Conservation (phyloP, 345 rosid genomes). For the Excoecaria cochinchinensis region DNA sequence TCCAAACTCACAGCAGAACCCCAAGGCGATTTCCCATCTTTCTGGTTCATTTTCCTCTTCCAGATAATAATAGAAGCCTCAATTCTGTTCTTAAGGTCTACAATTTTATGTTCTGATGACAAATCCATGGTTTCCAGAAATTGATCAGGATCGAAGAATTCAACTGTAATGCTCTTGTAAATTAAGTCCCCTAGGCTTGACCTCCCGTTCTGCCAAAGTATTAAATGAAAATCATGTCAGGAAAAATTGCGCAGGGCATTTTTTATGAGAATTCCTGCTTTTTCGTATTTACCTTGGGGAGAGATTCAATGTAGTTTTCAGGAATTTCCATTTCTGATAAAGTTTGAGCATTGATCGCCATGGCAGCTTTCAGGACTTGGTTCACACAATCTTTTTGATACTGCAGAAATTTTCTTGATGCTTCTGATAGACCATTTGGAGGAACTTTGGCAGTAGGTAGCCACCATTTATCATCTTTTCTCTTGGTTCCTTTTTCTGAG, state of each 20-base stretch:
- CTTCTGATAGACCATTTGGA: slow-evolving; percentile 66
- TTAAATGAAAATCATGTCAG: slow-evolving; percentile 6
- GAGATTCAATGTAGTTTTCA: slow-evolving; percentile 79
- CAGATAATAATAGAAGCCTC: slow-evolving; percentile 91
- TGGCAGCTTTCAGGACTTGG: slow-evolving; percentile 91
- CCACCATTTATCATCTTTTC: slow-evolving; percentile 93
- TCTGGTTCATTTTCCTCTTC: slow-evolving; percentile 81
- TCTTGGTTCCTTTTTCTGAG: slow-evolving; percentile 49
- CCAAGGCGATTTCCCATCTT: slow-evolving; percentile 82
- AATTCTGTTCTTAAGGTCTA: slow-evolving; percentile 79
- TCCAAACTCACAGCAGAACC: slow-evolving; percentile 78
- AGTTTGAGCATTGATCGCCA: slow-evolving; percentile 92
- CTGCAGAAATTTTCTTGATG: slow-evolving; percentile 63
- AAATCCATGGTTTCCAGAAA: slow-evolving; percentile 65
- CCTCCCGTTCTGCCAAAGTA: slow-evolving; percentile 63
- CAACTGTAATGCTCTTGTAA: slow-evolving; percentile 71
- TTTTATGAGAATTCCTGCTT: not conserved
- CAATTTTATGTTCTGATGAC: slow-evolving; percentile 76
- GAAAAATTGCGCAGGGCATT: not conserved
- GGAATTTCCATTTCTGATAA: slow-evolving; percentile 86
- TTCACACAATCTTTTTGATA: slow-evolving; percentile 82
- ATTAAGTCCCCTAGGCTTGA: slow-evolving; percentile 78
- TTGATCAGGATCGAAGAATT: slow-evolving; percentile 74
- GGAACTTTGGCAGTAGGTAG: slow-evolving; percentile 79
- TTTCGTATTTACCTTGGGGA: slow-evolving; percentile 58